A percentile compares a stretch with the other conserved stretches of the same genome.
Evolutionary conservation across 2,329 filamentous ascomycete genomes (phyloP).

Genomic region (Cladosporium sp.): DNA sequence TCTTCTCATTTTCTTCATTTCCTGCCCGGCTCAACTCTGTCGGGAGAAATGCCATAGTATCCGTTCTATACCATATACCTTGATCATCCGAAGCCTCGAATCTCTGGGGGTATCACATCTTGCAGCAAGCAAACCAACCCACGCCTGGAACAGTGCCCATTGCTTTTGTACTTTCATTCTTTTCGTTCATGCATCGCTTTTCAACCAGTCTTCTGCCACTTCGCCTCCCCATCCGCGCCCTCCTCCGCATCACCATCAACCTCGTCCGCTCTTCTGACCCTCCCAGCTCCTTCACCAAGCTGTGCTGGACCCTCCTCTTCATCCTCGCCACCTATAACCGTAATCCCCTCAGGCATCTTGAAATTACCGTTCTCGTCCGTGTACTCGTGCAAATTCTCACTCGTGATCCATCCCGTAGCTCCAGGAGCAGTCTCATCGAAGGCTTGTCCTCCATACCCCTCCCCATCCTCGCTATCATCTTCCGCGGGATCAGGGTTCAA

Average conservation of each 20-base stretch:
- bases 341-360: slow-evolving; percentile 65
- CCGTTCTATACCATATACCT: neutral
- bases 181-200: neutral
- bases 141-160: neutral
- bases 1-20: neutral
- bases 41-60: neutral
- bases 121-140: neutral
- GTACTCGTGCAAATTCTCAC: slow-evolving; percentile 81
- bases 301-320: slow-evolving; percentile 34
- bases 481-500: slow-evolving; percentile 66
- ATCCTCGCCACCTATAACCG: slow-evolving; percentile 53
- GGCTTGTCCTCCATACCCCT: neutral
- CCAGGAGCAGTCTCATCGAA: slow-evolving; percentile 61
- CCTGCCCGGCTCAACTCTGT: neutral
- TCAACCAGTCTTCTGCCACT: slow-evolving; percentile 52
- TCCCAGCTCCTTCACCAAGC: slow-evolving; percentile 30
- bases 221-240: slow-evolving; percentile 39
- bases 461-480: slow-evolving; percentile 31
- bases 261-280: slow-evolving; percentile 40
- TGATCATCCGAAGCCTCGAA: neutral
- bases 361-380: slow-evolving; percentile 80
- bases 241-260: slow-evolving; percentile 32
- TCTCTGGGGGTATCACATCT: slow-evolving; percentile 2
- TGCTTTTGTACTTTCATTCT: neutral
- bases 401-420: slow-evolving; percentile 80